Evolutionary conservation across 495 filamentous ascomycete species (phyloP).

Genomic region (Penicillium silybi): DNA sequence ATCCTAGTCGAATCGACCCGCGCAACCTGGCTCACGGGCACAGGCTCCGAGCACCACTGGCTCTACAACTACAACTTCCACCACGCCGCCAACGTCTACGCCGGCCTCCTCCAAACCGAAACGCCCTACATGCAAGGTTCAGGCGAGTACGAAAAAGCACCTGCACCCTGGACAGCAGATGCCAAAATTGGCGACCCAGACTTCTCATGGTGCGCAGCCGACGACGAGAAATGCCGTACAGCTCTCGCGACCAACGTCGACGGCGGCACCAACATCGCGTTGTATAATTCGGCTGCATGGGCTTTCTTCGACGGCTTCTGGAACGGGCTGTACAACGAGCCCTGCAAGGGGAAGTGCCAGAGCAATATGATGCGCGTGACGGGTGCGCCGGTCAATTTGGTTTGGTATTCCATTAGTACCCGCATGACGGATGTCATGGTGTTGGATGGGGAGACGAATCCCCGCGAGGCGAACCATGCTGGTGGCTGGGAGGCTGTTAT

Average conservation of each 20-base stretch:
- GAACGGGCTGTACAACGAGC: constrained; percentile 30
- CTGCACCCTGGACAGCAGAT: constrained; percentile 39
- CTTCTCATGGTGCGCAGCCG: constrained; percentile 32
- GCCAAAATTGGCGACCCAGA: constrained; percentile 40
- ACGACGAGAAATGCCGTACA: constrained; percentile 39
- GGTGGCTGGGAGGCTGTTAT: constrained; percentile 56
- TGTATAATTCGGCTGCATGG: constrained; percentile 54
- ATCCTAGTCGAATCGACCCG: constrained; percentile 45
- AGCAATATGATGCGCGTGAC: constrained; percentile 40
- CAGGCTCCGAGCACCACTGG: constrained; percentile 46
- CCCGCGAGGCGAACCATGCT: constrained; percentile 36
- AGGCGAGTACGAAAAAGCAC: constrained; percentile 30
- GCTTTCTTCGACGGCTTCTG: constrained; percentile 44
- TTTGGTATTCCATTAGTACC: constrained; percentile 42
- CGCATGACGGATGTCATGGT: constrained; percentile 43
- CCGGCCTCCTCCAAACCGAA: constrained; percentile 42
- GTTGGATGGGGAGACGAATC: constrained; percentile 27
- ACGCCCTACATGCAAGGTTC: constrained; percentile 46
- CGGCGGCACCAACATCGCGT: constrained; percentile 45
- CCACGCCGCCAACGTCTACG: constrained; percentile 45
- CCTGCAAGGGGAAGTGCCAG: constrained; percentile 41
- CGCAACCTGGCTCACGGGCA: constrained; percentile 41
- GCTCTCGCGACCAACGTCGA: constrained; percentile 34
- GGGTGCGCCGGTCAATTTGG: constrained; percentile 26
- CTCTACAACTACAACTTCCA: constrained; percentile 50